Evolutionary conservation across 345 rosid species (phyloP).

Genomic region (Eucalyptus sp.): DNA sequence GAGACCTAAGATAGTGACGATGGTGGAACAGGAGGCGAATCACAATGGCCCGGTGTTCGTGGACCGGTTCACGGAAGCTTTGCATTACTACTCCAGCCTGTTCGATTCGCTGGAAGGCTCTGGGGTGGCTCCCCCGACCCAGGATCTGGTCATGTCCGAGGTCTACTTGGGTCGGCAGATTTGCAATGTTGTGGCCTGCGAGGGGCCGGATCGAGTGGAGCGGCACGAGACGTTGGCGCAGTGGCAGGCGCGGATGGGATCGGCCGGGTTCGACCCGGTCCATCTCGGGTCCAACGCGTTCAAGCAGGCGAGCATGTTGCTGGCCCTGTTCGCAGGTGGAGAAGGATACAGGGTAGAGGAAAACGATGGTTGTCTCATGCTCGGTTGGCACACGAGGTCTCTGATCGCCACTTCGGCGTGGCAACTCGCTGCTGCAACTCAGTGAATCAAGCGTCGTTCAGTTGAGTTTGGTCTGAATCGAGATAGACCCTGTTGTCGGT

Average conservation of each 20-base stretch:
- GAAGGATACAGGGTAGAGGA: slow-evolving; percentile 92
- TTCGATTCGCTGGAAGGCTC: slow-evolving; percentile 83
- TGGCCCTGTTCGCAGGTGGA: slow-evolving; percentile 69
- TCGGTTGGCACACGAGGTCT: slow-evolving; percentile 92
- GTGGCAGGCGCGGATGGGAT: slow-evolving; percentile 56
- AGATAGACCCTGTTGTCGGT: background rate
- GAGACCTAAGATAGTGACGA: slow-evolving; percentile 67
- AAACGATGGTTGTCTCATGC: slow-evolving; percentile 66
- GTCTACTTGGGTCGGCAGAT: slow-evolving; percentile 68
- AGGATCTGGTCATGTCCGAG: slow-evolving; percentile 79
- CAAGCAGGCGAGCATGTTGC: slow-evolving; percentile 78
- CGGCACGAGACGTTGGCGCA: slow-evolving; percentile 61
- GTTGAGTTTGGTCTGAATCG: background rate
- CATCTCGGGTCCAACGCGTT: slow-evolving; percentile 84
- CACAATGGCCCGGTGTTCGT: slow-evolving; percentile 64
- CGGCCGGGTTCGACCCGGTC: slow-evolving; percentile 54
- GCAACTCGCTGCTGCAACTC: slow-evolving; percentile 21
- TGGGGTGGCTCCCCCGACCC: slow-evolving; percentile 13
- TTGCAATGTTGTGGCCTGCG: slow-evolving; percentile 78
- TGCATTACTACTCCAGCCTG: slow-evolving; percentile 78
- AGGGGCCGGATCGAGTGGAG: slow-evolving; percentile 69
- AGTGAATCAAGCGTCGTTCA: background rate
- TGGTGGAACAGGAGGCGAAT: slow-evolving; percentile 85
- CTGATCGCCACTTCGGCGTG: slow-evolving; percentile 92
- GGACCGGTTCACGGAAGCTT: slow-evolving; percentile 71